Conservation (phyloP, 768 basidiomycete species). For the Dictyophora rubrovolvata region DNA sequence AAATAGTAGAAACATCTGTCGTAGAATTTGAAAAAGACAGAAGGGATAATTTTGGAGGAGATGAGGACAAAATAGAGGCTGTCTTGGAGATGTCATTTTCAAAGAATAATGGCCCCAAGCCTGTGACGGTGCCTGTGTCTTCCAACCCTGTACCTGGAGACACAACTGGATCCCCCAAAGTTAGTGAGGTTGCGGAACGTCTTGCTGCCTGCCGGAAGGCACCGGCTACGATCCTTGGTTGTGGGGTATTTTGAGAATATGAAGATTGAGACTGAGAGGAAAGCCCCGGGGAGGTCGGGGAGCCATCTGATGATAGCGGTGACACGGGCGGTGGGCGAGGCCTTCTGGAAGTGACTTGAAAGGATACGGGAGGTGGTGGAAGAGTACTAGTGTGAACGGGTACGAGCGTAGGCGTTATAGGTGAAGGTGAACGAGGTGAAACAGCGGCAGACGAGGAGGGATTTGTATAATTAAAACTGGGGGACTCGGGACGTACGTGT, state of each 20-base stretch:
- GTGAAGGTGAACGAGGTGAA: background rate
- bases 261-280: background rate
- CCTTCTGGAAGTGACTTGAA: conserved; percentile 6
- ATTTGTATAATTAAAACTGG: conserved; percentile 11
- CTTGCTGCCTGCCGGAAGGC: conserved; percentile 7
- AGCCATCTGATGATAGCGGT: background rate
- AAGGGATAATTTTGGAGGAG: background rate
- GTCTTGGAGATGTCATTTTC: background rate
- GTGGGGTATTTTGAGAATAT: background rate
- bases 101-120: background rate
- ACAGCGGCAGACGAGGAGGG: background rate
- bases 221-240: conserved; percentile 3
- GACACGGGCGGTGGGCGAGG: conserved; percentile 1
- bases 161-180: background rate
- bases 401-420: background rate
- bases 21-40: background rate
- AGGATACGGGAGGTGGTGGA: conserved; percentile 4
- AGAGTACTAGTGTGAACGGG: conserved; percentile 1
- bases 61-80: background rate
- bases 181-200: conserved; percentile 3
- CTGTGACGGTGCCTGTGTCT: background rate
- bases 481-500: conserved; percentile 45
- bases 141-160: background rate
- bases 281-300: background rate
- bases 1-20: background rate